Percentiles rank a stretch among this genome's conserved stretches.
These are phyloP conservation scores for Hortiboletus rubellus DNA, from an alignment of 1,284 basidiomycete genomes.

Conservation along the genomic window DNA sequence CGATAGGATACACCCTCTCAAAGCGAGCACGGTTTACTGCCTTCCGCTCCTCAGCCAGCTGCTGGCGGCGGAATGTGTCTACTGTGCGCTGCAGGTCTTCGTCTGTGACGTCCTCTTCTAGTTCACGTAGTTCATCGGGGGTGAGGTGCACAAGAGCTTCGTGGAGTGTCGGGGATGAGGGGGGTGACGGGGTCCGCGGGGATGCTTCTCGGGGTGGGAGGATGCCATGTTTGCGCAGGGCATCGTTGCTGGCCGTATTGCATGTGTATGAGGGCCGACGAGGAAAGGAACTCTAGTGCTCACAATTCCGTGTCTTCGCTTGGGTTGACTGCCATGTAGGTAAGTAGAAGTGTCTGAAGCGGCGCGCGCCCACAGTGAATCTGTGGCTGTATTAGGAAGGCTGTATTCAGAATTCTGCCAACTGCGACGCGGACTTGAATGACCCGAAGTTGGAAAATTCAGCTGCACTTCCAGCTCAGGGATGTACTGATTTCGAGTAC, in stretches of 20 bases:
- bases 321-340: conserved; percentile 64
- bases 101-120: conserved; percentile 67
- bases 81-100: conserved; percentile 81
- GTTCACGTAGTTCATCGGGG: conserved; percentile 63
- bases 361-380: conserved; percentile 20
- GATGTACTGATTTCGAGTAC: conserved; percentile 28
- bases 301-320: conserved; percentile 95
- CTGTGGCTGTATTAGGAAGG: conserved; percentile 30
- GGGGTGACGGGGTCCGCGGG: conserved; percentile 74
- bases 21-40: conserved; percentile 72
- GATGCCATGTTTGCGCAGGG: conserved; percentile 88
- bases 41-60: conserved; percentile 65
- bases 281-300: conserved; percentile 32
- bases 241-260: conserved; percentile 72
- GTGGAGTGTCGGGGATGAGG: conserved; percentile 62
- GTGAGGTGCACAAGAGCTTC: conserved; percentile 69
- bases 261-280: conserved; percentile 2
- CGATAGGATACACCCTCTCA: conserved; percentile 87
- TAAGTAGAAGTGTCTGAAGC: neutral
- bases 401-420: conserved; percentile 24
- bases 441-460: conserved; percentile 10
- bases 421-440: conserved; percentile 31
- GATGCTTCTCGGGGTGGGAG: conserved; percentile 72
- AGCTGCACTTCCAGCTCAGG: conserved; percentile 5
- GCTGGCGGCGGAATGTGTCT: conserved; percentile 65